Base-by-base conservation (phyloP, 371 early-diverging fungal genomes). In the Umbelopsis sp. region DNA sequence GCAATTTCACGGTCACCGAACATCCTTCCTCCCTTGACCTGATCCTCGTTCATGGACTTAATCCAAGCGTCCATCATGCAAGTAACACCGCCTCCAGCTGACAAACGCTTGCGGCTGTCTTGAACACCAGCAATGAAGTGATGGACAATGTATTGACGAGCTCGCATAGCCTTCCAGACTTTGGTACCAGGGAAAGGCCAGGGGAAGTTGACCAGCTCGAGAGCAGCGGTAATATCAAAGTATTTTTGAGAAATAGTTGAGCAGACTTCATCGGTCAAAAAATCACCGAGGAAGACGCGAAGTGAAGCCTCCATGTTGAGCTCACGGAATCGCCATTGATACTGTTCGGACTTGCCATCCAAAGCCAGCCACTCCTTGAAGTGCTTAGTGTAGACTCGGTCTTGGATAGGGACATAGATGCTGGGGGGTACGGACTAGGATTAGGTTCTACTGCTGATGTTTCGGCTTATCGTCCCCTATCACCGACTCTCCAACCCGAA, bases 171-270 rank as follows among this genome's bases (percentile, higher is more conserved):
- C 70, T 81, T 77, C 69, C 80, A 85, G 1, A 85, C 86, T 63
- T 83, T 83, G 72, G 86, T 85, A 44, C 84, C 84, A 6, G 86
- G 86, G 29, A 85, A 68, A 37, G 86, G 83, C 50, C 81, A 76
- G 46, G 86, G 86, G 72, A 85, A 85, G 66, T 85, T 85, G 72
- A 85, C 86, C 52, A 85, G 77, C 65, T 85, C 83, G 29, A 85
- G 68, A 3, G 86, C 86, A 44, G 86, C 84, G 22, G 86, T 85
- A 66, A 85, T 83, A 41, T 82, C 79, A 67, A 82, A 82, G 57
- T 83, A 85, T 37, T 80, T 78, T 53, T 76, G 69, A 18, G 86
- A 85, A 65, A 83, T 84, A 18, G 73, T 73, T 29, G 68, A 44
- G 6, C 82, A 82, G 8, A 81, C 79, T 12, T 81, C 74, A 35